phyloP scores from a whole-genome alignment of 305 asterid species.

The Fraxinus paxiana region DNA sequence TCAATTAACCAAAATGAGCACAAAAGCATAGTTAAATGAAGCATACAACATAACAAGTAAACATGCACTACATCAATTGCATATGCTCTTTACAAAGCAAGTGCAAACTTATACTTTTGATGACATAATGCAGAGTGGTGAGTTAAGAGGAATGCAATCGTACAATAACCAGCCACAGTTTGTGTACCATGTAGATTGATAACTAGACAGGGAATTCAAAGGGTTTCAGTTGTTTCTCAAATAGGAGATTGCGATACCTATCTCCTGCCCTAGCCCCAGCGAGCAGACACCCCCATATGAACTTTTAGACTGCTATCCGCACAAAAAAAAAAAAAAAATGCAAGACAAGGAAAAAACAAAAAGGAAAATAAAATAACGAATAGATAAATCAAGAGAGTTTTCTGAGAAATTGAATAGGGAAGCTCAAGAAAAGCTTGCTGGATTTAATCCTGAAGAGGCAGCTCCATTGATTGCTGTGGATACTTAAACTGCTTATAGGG shows the following conservation, averaged over 20 bases:
- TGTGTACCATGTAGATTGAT: not conserved
- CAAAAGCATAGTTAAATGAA: not conserved
- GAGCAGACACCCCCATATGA: not conserved
- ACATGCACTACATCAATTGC: not conserved
- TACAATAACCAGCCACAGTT: not conserved
- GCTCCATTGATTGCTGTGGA: constrained; percentile 40
- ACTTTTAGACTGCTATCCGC: not conserved
- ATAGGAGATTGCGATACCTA: not conserved
- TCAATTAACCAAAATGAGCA: not conserved
- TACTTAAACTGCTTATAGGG: constrained; percentile 41
- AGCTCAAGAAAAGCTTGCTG: constrained; percentile 37
- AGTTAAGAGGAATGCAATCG: not conserved
- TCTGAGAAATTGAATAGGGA: constrained; percentile 38
- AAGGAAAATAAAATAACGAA: not conserved
- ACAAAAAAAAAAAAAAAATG: not conserved
- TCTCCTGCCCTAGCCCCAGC: not conserved
- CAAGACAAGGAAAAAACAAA: not conserved
- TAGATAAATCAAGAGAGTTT: constrained; percentile 37
- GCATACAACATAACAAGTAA: not conserved
- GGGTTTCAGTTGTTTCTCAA: not conserved
- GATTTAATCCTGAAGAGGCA: constrained; percentile 35
- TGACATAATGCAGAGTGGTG: not conserved
- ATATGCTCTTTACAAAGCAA: not conserved
- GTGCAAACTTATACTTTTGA: not conserved
- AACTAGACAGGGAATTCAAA: not conserved